Evolutionary conservation across 331 rosid species (phyloP).

Genomic region (Malus hybrid): DNA sequence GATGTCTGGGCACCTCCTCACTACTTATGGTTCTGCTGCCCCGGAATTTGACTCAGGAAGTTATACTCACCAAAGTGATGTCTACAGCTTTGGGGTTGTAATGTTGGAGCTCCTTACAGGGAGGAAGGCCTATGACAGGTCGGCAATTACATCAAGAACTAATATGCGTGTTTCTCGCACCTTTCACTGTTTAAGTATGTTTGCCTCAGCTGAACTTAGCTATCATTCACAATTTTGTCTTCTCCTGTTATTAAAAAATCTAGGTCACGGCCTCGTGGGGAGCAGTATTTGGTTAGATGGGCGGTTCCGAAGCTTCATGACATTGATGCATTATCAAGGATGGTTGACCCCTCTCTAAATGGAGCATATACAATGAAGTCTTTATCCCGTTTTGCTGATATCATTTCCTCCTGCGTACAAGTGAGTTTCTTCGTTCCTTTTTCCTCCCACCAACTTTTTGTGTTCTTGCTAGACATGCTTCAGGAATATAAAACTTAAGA

Average conservation of each 20-base stretch:
- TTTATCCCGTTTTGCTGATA: slow-evolving; percentile 75
- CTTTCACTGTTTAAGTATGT: background rate
- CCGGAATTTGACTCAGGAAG: slow-evolving; percentile 75
- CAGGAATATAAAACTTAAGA: background rate
- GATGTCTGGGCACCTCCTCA: slow-evolving; percentile 53
- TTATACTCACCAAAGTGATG: slow-evolving; percentile 67
- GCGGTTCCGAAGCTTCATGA: slow-evolving; percentile 86
- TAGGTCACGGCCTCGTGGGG: slow-evolving; percentile 68
- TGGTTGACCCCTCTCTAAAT: slow-evolving; percentile 70
- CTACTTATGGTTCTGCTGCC: slow-evolving; percentile 59
- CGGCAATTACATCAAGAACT: slow-evolving; percentile 2
- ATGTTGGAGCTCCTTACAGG: slow-evolving; percentile 88
- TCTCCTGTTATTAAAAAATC: background rate
- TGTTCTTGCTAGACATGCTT: background rate
- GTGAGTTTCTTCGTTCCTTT: slow-evolving; percentile 16
- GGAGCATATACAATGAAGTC: slow-evolving; percentile 65
- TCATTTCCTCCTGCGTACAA: slow-evolving; percentile 73
- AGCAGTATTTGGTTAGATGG: slow-evolving; percentile 78
- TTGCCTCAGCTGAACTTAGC: slow-evolving; percentile 1
- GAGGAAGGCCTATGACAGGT: slow-evolving; percentile 75
- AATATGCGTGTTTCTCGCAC: background rate
- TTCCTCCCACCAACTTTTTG: background rate
- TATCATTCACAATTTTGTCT: slow-evolving; percentile 1
- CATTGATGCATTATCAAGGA: slow-evolving; percentile 79
- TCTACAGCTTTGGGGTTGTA: slow-evolving; percentile 80